Base-by-base conservation (phyloP, 495 filamentous ascomycete genomes). In the Xylaria intraflava region DNA sequence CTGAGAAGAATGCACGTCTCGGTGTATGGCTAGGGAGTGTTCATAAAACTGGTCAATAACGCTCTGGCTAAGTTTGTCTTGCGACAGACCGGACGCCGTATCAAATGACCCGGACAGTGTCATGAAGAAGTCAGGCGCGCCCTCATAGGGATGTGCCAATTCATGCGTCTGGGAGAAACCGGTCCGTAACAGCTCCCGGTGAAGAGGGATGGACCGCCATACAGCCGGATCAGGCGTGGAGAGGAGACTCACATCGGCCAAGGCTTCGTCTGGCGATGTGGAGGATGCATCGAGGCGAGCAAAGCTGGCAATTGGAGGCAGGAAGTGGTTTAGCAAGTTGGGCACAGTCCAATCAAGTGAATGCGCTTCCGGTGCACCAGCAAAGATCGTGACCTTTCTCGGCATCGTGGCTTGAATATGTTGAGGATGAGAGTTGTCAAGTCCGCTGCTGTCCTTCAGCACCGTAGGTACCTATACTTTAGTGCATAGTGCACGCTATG, bases 21-120 rank as follows among this genome's bases (percentile, higher is more conserved):
- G 76, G 56, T 90, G 83, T 4, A 84, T 60, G 6, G 79, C 78
- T 30, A 89, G 75, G 0, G 87, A 90, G 61, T 87, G 83, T 55
- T 89, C 79, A 62, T 88, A 87, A 61, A 89, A 89, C 53, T 83
- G 78, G 5, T 82, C 68, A 38, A 68, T 44, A 24, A 65, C 29
- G 8, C 72, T 64, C 12, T 69, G 51, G 24, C 30, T 55, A 9
- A 48, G 60, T 27, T 39, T 53, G 30, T 49, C 52, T 6, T 58
- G 64, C 36, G 46, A 51, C 30, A 59, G 39, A 14, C 57, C 59
- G 16, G 47, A 61, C 49, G 59, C 55, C 40, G 52, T 62, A 35
- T 55, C 62, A 46, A 73, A 72, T 17, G 65, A 73, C 23, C 57
- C 45, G 51, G 77, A 68, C 17, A 68, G 53, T 19, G 73, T 69